phyloP scores from a whole-genome alignment of 805 yeast genomes.

The Metschnikowia chrysomelidarum region DNA sequence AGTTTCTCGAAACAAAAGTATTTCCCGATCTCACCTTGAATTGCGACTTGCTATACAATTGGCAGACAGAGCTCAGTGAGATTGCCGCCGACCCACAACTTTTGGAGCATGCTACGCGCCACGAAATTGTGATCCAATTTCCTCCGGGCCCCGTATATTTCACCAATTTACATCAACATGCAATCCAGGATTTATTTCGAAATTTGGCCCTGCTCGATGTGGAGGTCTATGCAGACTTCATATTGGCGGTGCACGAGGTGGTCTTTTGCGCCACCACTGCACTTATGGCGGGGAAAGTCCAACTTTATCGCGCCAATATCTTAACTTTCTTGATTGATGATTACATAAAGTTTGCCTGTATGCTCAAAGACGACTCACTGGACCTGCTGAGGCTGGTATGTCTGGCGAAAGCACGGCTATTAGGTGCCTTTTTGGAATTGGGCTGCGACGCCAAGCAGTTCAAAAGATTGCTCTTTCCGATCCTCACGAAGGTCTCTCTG shows the following conservation, averaged over 20 bases:
- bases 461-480: slow-evolving; percentile 21
- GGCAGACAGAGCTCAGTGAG: slow-evolving; percentile 38
- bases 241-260: slow-evolving; percentile 28
- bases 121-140: slow-evolving; percentile 24
- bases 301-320: slow-evolving; percentile 20
- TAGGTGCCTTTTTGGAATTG: slow-evolving; percentile 29
- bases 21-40: slow-evolving; percentile 27
- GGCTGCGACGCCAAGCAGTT: slow-evolving; percentile 31
- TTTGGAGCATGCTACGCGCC: slow-evolving; percentile 22
- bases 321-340: slow-evolving; percentile 22
- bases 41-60: slow-evolving; percentile 27
- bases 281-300: slow-evolving; percentile 26
- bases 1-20: slow-evolving; percentile 8
- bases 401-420: slow-evolving; percentile 19
- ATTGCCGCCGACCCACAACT: slow-evolving; percentile 19
- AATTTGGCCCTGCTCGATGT: slow-evolving; percentile 18
- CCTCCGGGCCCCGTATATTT: slow-evolving; percentile 10
- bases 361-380: slow-evolving; percentile 13
- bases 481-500: slow-evolving; percentile 13
- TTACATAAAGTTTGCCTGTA: slow-evolving; percentile 15
- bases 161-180: slow-evolving; percentile 7
- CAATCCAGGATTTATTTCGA: slow-evolving; percentile 17
- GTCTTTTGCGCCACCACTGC: slow-evolving; percentile 22
- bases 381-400: slow-evolving; percentile 15
- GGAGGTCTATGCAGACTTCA: slow-evolving; percentile 28